Conservation (phyloP, 768 basidiomycete genomes). For the Lactarius psammicola region DNA sequence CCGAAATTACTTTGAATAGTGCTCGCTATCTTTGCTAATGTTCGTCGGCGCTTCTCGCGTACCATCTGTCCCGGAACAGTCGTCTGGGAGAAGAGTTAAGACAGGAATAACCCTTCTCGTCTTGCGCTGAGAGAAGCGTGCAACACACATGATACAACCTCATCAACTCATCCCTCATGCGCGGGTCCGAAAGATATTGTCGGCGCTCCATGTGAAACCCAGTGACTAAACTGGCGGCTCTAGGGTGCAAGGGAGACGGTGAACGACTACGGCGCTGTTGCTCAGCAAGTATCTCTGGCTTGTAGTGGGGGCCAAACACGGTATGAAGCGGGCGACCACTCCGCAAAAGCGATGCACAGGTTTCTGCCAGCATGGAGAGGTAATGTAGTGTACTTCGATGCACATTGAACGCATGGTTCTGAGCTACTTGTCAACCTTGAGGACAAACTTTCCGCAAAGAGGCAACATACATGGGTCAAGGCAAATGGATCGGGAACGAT, state of each 20-base stretch:
- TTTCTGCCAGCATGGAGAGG: conserved; percentile 19
- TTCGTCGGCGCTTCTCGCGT: conserved; percentile 18
- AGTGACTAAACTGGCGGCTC: not conserved
- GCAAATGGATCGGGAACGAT: conserved; percentile 28
- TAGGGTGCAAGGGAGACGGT: not conserved
- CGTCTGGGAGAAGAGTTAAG: not conserved
- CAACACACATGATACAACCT: conserved; percentile 15
- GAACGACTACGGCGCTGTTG: conserved; percentile 6
- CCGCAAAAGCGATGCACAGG: conserved; percentile 17
- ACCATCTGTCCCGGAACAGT: not conserved
- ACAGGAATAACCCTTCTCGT: not conserved
- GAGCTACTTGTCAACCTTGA: not conserved
- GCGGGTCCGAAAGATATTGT: not conserved
- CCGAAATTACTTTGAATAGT: conserved; percentile 34
- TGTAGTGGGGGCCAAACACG: conserved; percentile 25
- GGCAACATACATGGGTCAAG: conserved; percentile 19
- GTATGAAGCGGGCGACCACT: conserved; percentile 13
- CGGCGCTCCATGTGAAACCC: conserved; percentile 13
- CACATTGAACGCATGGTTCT: conserved; percentile 28
- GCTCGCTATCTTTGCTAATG: conserved; percentile 13
- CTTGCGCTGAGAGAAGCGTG: not conserved
- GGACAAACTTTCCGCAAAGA: not conserved
- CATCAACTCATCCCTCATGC: conserved; percentile 13
- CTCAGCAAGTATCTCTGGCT: conserved; percentile 10
- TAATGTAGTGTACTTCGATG: conserved; percentile 24